Conservation (phyloP, 805 yeast genomes). For the Kazachstania psychrophila region DNA sequence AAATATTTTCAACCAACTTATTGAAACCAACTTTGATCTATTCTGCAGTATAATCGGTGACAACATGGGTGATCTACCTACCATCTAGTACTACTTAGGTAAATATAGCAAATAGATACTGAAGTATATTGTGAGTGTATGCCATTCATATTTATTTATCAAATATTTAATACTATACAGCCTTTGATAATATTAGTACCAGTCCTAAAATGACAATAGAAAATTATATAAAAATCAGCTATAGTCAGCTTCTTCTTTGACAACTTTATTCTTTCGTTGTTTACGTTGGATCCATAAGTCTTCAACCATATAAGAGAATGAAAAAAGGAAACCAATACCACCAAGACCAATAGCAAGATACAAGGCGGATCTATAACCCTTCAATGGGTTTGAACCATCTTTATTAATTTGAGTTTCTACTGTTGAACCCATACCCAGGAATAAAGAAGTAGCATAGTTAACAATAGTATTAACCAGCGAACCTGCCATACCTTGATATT, state of each 20-base stretch:
- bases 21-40: slow-evolving; percentile 3
- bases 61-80: slow-evolving; percentile 1
- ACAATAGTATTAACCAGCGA: slow-evolving; percentile 61
- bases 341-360: slow-evolving; percentile 57
- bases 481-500: slow-evolving; percentile 72
- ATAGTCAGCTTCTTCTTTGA: background rate
- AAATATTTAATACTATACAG: too few species aligned
- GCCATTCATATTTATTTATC: too few species aligned
- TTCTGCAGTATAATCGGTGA: slow-evolving; percentile 3
- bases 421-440: slow-evolving; percentile 62
- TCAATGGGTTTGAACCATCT: slow-evolving; percentile 20
- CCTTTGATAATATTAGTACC: too few species aligned
- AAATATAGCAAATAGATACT: too few species aligned
- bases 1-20: background rate
- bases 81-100: too few species aligned
- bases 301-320: slow-evolving; percentile 13
- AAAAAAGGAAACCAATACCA: slow-evolving; percentile 14
- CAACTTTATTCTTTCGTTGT: slow-evolving; percentile 1
- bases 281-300: slow-evolving; percentile 6
- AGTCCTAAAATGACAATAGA: background rate
- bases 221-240: background rate
- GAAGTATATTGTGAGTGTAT: too few species aligned
- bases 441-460: slow-evolving; percentile 60
- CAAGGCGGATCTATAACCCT: slow-evolving; percentile 47
- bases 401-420: slow-evolving; percentile 40